phyloP scores from a whole-genome alignment of 2,329 filamentous ascomycete species.

The Microsporum canis region DNA sequence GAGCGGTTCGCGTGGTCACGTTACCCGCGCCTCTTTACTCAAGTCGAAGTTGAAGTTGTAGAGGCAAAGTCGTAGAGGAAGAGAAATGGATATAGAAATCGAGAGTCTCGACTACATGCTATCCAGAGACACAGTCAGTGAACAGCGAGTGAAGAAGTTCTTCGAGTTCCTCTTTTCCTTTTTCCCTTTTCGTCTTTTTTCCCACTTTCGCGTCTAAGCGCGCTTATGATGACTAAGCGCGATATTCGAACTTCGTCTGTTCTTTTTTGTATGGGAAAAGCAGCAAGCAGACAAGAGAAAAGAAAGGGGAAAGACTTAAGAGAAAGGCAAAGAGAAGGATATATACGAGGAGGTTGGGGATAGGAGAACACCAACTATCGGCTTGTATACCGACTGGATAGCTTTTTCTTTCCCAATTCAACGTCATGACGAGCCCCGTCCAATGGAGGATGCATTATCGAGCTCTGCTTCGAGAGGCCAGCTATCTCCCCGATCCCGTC shows the following conservation, averaged over 20 bases:
- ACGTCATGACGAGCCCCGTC: constrained; percentile 3
- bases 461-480: constrained; percentile 46
- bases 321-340: background rate
- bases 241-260: background rate
- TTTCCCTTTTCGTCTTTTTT: background rate
- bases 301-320: background rate
- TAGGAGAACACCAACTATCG: background rate
- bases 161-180: background rate
- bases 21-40: constrained; percentile 8
- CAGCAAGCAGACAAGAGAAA: background rate
- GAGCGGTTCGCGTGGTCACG: constrained; percentile 14
- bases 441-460: constrained; percentile 41
- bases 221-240: constrained; percentile 10
- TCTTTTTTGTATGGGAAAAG: background rate
- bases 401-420: background rate
- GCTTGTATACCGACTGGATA: background rate
- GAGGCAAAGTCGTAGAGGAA: background rate
- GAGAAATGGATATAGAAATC: constrained; percentile 11
- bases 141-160: background rate
- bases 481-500: constrained; percentile 49
- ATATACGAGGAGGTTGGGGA: background rate
- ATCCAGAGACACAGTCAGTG: background rate
- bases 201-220: constrained; percentile 9
- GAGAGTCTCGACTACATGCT: background rate
- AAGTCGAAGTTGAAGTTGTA: background rate